Percentiles rank a stretch among this genome's conserved stretches.
Evolutionary conservation across 768 basidiomycete genomes (phyloP).

Genomic region (Suillus alpinus): DNA sequence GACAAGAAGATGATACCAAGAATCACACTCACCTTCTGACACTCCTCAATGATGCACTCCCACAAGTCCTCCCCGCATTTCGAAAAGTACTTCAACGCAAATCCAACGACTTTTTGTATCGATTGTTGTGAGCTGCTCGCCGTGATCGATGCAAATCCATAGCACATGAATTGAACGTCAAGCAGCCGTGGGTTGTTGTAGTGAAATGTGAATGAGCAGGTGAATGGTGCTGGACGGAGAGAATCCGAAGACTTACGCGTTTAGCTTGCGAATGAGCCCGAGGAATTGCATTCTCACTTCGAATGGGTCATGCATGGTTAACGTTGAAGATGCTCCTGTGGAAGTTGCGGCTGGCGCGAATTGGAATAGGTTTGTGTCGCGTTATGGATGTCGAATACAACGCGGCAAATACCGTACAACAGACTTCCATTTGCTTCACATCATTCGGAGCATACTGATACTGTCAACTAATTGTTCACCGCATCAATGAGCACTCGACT

Average conservation of each 20-base stretch:
- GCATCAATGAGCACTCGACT: too few species aligned
- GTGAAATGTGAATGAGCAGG: not conserved
- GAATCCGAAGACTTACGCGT: constrained; percentile 44
- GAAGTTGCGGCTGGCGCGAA: not conserved
- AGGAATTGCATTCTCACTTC: constrained; percentile 58
- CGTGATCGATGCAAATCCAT: not conserved
- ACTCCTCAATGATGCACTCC: constrained; percentile 92
- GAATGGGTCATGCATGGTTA: constrained; percentile 4
- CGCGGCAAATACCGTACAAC: too few species aligned
- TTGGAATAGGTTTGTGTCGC: too few species aligned
- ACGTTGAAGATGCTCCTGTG: not conserved
- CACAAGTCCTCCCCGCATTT: constrained; percentile 89
- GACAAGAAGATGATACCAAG: not conserved
- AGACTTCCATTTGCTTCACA: too few species aligned
- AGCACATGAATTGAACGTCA: not conserved
- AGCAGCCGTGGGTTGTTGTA: not conserved
- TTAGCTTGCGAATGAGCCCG: constrained; percentile 55
- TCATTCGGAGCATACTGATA: too few species aligned
- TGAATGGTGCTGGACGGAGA: not conserved
- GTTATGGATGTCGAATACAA: too few species aligned
- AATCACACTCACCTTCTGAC: constrained; percentile 61
- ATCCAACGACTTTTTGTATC: constrained; percentile 84
- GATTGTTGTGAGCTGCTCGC: constrained; percentile 73
- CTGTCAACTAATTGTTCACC: too few species aligned
- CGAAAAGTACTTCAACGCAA: constrained; percentile 80